Percentiles rank a stretch among this genome's conserved stretches.
Conservation (phyloP, 148 eudicot species). For the Rhododendron molle region DNA sequence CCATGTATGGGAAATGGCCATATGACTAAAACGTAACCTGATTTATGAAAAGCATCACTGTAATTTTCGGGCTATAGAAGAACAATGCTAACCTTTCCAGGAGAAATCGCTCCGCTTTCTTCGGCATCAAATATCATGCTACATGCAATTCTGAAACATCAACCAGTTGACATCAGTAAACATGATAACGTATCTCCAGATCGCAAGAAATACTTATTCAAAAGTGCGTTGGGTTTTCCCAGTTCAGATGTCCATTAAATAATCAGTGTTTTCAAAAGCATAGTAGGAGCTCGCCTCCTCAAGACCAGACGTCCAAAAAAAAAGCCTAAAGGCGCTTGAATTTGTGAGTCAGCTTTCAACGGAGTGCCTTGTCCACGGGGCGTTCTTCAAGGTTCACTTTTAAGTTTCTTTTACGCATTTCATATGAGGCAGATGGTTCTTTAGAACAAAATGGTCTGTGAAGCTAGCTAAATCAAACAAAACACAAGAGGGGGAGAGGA, state of each 20-base stretch:
- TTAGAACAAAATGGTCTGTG: not conserved
- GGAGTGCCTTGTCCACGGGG: not conserved
- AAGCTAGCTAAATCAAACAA: not conserved
- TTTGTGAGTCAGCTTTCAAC: not conserved
- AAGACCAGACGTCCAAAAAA: not conserved
- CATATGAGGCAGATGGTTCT: not conserved
- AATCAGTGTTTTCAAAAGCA: not conserved
- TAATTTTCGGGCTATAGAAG: constrained; percentile 1
- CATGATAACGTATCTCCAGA: not conserved
- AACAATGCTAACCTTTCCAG: constrained; percentile 46
- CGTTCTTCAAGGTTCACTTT: not conserved
- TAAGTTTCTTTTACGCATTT: too few species aligned
- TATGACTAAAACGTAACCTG: not conserved
- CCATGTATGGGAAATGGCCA: not conserved
- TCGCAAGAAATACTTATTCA: not conserved
- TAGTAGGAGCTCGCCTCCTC: not conserved
- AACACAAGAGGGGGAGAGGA: not conserved
- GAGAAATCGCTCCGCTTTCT: constrained; percentile 62
- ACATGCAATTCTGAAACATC: constrained; percentile 45
- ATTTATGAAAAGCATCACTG: not conserved
- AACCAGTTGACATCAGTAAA: constrained; percentile 2
- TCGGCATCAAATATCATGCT: constrained; percentile 68
- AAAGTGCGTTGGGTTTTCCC: not conserved
- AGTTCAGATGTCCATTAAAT: not conserved
- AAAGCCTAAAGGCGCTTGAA: not conserved